A percentile compares a stretch with the other conserved stretches of the same genome.
These are phyloP conservation scores for Fusarium compactum DNA, from an alignment of 2,329 filamentous ascomycete species.

Conservation along the genomic window DNA sequence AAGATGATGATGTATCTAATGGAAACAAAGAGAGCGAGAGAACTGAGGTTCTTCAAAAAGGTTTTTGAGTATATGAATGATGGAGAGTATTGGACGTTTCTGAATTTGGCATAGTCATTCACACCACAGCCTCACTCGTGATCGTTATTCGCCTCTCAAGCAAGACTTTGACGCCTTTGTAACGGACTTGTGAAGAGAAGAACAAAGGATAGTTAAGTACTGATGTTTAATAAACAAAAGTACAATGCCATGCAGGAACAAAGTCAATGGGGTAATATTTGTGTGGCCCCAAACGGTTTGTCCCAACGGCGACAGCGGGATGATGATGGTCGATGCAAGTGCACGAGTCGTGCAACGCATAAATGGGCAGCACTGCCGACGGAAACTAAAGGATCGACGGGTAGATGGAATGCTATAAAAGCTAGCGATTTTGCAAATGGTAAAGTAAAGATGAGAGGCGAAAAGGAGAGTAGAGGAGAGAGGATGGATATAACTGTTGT, in stretches of 20 bases:
- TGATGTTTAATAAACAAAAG: neutral
- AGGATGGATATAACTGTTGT: neutral
- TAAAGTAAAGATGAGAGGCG: neutral
- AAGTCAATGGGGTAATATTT: neutral
- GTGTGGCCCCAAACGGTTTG: conserved; percentile 19
- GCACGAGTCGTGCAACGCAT: conserved; percentile 34
- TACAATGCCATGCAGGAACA: conserved; percentile 32
- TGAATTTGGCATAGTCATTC: conserved; percentile 29
- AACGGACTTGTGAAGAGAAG: neutral
- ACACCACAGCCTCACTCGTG: conserved; percentile 1
- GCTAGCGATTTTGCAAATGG: conserved; percentile 1
- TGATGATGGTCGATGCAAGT: conserved; percentile 22
- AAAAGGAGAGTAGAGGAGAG: neutral
- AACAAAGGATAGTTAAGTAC: neutral
- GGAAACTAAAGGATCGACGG: conserved; percentile 18
- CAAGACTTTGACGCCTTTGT: neutral
- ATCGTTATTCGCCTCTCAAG: neutral
- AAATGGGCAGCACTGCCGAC: conserved; percentile 20
- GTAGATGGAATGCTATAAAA: conserved; percentile 20
- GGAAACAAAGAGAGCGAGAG: neutral
- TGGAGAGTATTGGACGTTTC: conserved; percentile 7
- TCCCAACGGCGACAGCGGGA: conserved; percentile 19
- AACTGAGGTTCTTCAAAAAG: neutral
- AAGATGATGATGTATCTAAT: neutral
- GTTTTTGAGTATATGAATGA: conserved; percentile 12